These are phyloP conservation scores for Curvularia sp. DNA, from an alignment of 2,329 filamentous ascomycete genomes.

Conservation along the genomic window DNA sequence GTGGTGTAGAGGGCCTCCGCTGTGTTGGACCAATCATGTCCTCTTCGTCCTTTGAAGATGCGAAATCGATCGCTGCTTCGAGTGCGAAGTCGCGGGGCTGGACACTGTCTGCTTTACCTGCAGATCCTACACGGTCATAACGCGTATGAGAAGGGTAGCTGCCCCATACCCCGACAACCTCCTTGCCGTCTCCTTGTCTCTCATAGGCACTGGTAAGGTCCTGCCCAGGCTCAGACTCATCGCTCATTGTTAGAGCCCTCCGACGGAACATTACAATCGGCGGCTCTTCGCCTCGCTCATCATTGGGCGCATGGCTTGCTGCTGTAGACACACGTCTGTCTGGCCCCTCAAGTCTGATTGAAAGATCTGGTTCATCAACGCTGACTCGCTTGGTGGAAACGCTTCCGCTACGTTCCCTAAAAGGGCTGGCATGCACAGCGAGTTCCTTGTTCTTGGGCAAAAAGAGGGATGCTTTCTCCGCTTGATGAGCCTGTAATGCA, in stretches of 20 bases:
- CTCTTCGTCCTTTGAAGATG: slow-evolving; percentile 28
- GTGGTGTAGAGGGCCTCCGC: slow-evolving; percentile 27
- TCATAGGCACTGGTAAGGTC: slow-evolving; percentile 32
- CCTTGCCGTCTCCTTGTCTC: slow-evolving; percentile 34
- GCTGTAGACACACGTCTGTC: slow-evolving; percentile 19
- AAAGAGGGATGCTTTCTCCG: slow-evolving; percentile 46
- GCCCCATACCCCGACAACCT: slow-evolving; percentile 53
- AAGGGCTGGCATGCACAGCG: slow-evolving; percentile 36
- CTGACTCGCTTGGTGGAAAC: slow-evolving; percentile 18
- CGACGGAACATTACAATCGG: slow-evolving; percentile 19
- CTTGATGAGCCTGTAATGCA: slow-evolving; percentile 46
- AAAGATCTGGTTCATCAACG: slow-evolving; percentile 6
- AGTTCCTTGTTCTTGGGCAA: slow-evolving; percentile 42
- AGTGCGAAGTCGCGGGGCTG: slow-evolving; percentile 54
- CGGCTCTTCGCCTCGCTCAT: not conserved
- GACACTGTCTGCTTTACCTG: slow-evolving; percentile 50
- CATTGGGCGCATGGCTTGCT: slow-evolving; percentile 2
- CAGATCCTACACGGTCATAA: slow-evolving; percentile 50
- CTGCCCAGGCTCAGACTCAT: slow-evolving; percentile 13
- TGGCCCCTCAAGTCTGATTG: slow-evolving; percentile 11
- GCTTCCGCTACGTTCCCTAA: slow-evolving; percentile 44
- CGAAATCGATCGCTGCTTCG: slow-evolving; percentile 40
- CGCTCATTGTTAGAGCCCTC: slow-evolving; percentile 27
- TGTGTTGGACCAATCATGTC: slow-evolving; percentile 38
- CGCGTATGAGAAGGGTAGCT: slow-evolving; percentile 57